A percentile compares a stretch with the other conserved stretches of the same genome.
Evolutionary conservation across 2,329 filamentous ascomycete genomes (phyloP).

Genomic region (Xylariaceae sp.): DNA sequence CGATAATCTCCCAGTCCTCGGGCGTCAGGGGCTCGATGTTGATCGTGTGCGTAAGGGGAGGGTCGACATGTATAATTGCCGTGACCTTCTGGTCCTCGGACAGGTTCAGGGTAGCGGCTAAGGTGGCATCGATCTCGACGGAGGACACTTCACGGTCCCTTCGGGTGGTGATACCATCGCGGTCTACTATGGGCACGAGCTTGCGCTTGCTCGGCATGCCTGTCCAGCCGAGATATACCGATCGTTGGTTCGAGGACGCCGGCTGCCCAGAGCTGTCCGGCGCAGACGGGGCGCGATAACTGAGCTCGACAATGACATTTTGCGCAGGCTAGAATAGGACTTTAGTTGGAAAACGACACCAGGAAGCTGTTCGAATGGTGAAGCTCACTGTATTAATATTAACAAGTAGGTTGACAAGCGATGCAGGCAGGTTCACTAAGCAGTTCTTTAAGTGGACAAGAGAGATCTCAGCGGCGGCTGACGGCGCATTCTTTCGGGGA

Average conservation of each 20-base stretch:
- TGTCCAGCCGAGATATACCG: conserved; percentile 90
- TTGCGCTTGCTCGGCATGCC: conserved; percentile 93
- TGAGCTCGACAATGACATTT: conserved; percentile 93
- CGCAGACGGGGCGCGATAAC: conserved; percentile 55
- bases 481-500: conserved; percentile 49
- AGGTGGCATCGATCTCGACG: conserved; percentile 82
- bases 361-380: neutral
- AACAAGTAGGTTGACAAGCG: conserved; percentile 76
- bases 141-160: conserved; percentile 70
- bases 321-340: conserved; percentile 63
- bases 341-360: conserved; percentile 2
- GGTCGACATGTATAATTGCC: conserved; percentile 74
- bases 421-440: conserved; percentile 83
- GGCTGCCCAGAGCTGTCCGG: conserved; percentile 39
- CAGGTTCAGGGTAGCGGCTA: conserved; percentile 71
- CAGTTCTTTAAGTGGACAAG: conserved; percentile 89
- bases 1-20: conserved; percentile 98
- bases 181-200: conserved; percentile 64
- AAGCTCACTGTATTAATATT: conserved; percentile 79
- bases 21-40: conserved; percentile 94
- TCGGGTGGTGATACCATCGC: conserved; percentile 64
- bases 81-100: conserved; percentile 75
- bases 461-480: conserved; percentile 74
- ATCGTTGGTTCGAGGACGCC: conserved; percentile 51
- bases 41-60: conserved; percentile 85